Base-by-base conservation (phyloP, 164 flowering plant species). In the Vitis cinerea region DNA sequence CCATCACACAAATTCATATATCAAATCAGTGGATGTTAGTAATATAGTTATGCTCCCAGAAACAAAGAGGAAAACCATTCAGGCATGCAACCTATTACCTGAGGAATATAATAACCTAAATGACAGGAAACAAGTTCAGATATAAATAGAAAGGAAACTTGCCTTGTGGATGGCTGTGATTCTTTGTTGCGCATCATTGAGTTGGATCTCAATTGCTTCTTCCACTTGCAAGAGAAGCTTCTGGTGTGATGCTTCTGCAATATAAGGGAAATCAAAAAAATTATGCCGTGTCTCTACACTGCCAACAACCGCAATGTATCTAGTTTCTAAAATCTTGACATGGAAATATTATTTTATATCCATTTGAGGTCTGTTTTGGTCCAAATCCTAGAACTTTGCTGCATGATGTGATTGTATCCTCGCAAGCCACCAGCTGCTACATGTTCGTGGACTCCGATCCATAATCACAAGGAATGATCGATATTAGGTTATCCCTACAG, bases 161-260 rank as follows among this genome's bases (percentile, higher is more conserved):
- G 79, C 97, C 89, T 90, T 77, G 17, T 85, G 85, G 64, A 87
- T 75, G 19, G 81, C 69, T 1, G 65, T 56, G 37, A 88, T 82
- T 75, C 80, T 80, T 74, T 67, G 76, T 61, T 86, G 80, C 30
- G 88, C 87, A 67, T 83, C 86, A 52, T 71, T 66, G 61, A 89
- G 82, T 70, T 80, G 86, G 69, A 64, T 71, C 63, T 72, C 75
- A 29, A 87, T 78, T 66, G 77, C 83, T 72, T 81, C 83, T 80
- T 86, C 86, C 64, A 69, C 79, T 75, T 84, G 82, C 72, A 51
- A 65, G 54, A 89, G 75, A 74, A 80, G 77, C 80, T 85, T 94
- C 66, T 70, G 78, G 70, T 92, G 94, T 47, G 82, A 83, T 63
- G 84, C 78, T 76, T 85, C 98, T 90, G 84, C 66, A 66, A 76